Evolutionary conservation across 495 filamentous ascomycete species (phyloP).

Genomic region (Neurospora pannonica): DNA sequence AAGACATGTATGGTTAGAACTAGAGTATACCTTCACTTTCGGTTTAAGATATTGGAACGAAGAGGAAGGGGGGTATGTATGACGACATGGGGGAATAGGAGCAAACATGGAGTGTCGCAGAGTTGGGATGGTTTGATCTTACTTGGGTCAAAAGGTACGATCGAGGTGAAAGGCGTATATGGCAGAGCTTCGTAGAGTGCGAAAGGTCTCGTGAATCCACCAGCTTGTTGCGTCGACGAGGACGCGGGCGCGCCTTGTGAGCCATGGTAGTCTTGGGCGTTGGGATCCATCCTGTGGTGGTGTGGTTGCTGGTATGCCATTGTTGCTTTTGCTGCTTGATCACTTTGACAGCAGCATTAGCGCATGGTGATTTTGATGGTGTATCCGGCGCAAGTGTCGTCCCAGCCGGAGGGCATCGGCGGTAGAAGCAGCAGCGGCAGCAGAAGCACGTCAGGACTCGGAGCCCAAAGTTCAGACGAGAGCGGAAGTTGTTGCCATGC

Average conservation of each 20-base stretch:
- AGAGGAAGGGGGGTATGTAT: background rate
- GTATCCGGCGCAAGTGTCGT: background rate
- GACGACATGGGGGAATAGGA: background rate
- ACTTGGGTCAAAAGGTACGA: slow-evolving; percentile 83
- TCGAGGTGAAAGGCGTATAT: slow-evolving; percentile 83
- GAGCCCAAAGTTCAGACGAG: background rate
- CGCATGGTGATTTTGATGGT: background rate
- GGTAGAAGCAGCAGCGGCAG: background rate
- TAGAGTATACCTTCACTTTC: background rate
- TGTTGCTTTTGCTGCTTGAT: slow-evolving; percentile 10
- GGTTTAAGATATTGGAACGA: background rate
- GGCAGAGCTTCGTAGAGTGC: slow-evolving; percentile 77
- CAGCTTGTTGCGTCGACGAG: background rate
- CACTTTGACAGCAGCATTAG: slow-evolving; percentile 6
- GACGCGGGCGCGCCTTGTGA: background rate
- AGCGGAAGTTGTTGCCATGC: background rate
- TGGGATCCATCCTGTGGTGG: slow-evolving; percentile 4
- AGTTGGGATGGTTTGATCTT: slow-evolving; percentile 10
- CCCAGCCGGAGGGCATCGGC: background rate
- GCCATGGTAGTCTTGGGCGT: background rate
- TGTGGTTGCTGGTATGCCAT: slow-evolving; percentile 28
- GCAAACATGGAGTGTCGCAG: background rate
- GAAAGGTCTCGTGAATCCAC: slow-evolving; percentile 25
- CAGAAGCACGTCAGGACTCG: background rate
- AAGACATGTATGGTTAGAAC: slow-evolving; percentile 3